A percentile compares a stretch with the other conserved stretches of the same genome.
Conservation (phyloP, 2,329 filamentous ascomycete species). For the Hypoxylon sp. region DNA sequence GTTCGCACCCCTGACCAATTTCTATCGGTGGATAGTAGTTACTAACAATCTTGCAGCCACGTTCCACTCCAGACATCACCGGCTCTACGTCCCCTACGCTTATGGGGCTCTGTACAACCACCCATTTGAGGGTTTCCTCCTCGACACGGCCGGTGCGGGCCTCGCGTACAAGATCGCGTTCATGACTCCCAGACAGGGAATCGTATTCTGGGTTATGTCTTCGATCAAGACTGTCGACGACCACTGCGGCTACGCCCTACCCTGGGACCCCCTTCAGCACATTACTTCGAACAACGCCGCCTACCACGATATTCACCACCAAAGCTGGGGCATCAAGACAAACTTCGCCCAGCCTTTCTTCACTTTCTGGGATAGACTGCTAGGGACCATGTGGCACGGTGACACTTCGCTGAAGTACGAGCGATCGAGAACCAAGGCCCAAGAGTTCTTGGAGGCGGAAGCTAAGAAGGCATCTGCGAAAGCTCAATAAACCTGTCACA, state of each 20-base stretch:
- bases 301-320: conserved; percentile 98
- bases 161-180: conserved; percentile 84
- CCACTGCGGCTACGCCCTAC: conserved; percentile 96
- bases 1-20: conserved; percentile 78
- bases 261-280: conserved; percentile 93
- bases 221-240: conserved; percentile 98
- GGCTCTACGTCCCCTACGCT: conserved; percentile 96
- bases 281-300: conserved; percentile 95
- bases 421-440: conserved; percentile 59
- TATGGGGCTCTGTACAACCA: conserved; percentile 98
- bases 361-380: conserved; percentile 90
- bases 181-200: conserved; percentile 88
- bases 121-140: conserved; percentile 90
- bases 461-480: conserved; percentile 55
- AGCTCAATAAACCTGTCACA: conserved; percentile 46
- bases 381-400: conserved; percentile 87
- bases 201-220: conserved; percentile 89
- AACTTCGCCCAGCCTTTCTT: conserved; percentile 95
- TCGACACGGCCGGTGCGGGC: conserved; percentile 91
- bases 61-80: conserved; percentile 96
- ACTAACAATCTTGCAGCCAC: conserved; percentile 69
- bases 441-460: conserved; percentile 63
- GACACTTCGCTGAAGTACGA: conserved; percentile 63
- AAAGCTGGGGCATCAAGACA: conserved; percentile 98
- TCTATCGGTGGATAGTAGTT: conserved; percentile 63